Evolutionary conservation across 108 stramenopile genomes (phyloP).

Genomic region (Stephanodiscus triporus): DNA sequence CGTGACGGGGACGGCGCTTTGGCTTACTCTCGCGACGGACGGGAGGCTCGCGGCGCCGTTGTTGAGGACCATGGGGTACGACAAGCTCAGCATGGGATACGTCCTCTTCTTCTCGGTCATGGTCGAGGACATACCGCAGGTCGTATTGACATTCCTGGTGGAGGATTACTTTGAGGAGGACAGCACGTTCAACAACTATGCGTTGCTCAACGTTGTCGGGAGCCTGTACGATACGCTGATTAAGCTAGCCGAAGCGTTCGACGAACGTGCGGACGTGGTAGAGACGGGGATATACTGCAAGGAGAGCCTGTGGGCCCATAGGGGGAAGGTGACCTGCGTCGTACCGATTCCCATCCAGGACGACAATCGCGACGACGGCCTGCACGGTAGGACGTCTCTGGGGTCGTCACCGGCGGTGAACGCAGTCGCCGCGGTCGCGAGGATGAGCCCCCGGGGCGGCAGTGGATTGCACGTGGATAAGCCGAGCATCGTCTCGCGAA

Average conservation of each 20-base stretch:
- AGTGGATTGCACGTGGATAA: not conserved
- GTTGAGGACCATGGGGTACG: slow-evolving; percentile 16
- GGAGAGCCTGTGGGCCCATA: slow-evolving; percentile 34
- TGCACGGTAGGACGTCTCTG: not conserved
- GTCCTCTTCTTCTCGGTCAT: slow-evolving; percentile 34
- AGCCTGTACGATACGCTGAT: slow-evolving; percentile 50
- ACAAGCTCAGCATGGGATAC: slow-evolving; percentile 41
- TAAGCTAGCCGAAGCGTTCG: slow-evolving; percentile 48
- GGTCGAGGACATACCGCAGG: slow-evolving; percentile 50
- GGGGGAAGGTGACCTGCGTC: slow-evolving; percentile 11
- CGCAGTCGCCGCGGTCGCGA: not conserved
- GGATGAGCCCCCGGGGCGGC: not conserved
- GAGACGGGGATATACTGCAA: slow-evolving; percentile 53
- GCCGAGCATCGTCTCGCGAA: not conserved
- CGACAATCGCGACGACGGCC: not conserved
- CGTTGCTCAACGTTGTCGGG: slow-evolving; percentile 38
- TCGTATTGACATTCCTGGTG: slow-evolving; percentile 45
- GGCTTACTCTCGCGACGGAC: slow-evolving; percentile 49
- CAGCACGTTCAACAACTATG: slow-evolving; percentile 13
- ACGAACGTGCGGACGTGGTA: slow-evolving; percentile 44
- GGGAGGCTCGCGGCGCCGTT: slow-evolving; percentile 37
- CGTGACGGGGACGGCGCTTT: slow-evolving; percentile 31
- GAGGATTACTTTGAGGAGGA: slow-evolving; percentile 46
- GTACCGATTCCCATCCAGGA: slow-evolving; percentile 14
- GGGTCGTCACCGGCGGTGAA: not conserved